Percentiles rank a stretch among this genome's conserved stretches.
Evolutionary conservation across 2,329 filamentous ascomycete genomes (phyloP).

Genomic region (Colletotrichum sp.): DNA sequence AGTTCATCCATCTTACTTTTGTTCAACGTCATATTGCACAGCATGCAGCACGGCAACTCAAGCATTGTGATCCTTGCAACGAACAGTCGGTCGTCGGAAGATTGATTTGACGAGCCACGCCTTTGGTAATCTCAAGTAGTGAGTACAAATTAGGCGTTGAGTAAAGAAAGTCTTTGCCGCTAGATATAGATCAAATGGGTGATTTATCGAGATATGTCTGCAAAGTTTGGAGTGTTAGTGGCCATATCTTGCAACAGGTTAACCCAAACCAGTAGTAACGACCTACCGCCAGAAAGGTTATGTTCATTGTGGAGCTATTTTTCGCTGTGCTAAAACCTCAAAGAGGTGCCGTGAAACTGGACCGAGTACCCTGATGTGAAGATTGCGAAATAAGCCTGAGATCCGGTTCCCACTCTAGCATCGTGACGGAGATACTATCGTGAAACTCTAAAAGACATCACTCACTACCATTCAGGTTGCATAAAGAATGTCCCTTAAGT

Average conservation of each 20-base stretch:
- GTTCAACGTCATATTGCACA: neutral
- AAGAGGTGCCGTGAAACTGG: neutral
- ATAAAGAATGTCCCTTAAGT: neutral
- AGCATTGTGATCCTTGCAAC: neutral
- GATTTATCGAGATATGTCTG: neutral
- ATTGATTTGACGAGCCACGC: neutral
- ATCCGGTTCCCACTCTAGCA: neutral
- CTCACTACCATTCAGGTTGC: neutral
- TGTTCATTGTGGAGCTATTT: neutral
- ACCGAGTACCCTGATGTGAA: neutral
- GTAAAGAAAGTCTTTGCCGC: neutral
- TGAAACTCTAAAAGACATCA: neutral
- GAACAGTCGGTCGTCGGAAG: neutral
- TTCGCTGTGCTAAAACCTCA: neutral
- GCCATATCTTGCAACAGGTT: accelerated
- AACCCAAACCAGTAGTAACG: neutral
- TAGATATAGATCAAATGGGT: neutral
- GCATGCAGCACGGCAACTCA: neutral
- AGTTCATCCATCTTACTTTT: neutral
- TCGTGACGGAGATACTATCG: neutral
- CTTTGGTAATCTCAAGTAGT: neutral
- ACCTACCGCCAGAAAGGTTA: too few species aligned
- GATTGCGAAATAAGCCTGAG: neutral
- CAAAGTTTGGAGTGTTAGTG: accelerated
- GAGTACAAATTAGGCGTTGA: neutral